Percentiles rank a stretch among this genome's conserved stretches.
phyloP scores from a whole-genome alignment of 2,329 filamentous ascomycete species.

The Emmonsia crescens region DNA sequence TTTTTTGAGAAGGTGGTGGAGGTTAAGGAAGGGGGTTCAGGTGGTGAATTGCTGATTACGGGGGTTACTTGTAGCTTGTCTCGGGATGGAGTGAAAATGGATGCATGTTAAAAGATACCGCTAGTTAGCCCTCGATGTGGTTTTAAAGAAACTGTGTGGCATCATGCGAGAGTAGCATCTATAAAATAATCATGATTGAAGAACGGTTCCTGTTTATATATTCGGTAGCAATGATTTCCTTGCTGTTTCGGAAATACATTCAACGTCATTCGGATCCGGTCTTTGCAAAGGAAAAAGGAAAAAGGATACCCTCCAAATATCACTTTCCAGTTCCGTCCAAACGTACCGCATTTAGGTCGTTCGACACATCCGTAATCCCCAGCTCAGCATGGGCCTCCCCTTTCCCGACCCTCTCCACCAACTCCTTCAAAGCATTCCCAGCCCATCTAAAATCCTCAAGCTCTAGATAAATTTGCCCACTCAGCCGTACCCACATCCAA shows the following conservation, averaged over 20 bases:
- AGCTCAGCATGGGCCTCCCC: slow-evolving; percentile 25
- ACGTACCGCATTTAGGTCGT: not conserved
- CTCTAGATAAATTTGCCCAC: slow-evolving; percentile 77
- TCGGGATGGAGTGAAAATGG: not conserved
- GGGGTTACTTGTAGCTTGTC: not conserved
- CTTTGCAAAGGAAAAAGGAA: too few species aligned
- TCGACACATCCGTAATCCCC: not conserved
- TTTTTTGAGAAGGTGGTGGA: slow-evolving; percentile 13
- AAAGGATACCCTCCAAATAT: too few species aligned
- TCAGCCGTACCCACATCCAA: slow-evolving; percentile 60
- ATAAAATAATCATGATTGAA: not conserved
- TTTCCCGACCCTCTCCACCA: slow-evolving; percentile 43
- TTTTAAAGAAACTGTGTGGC: not conserved
- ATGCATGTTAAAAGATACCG: not conserved
- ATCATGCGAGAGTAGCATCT: not conserved
- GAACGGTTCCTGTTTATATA: not conserved
- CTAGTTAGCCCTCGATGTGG: too few species aligned
- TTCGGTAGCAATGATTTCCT: not conserved
- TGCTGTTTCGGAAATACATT: not conserved
- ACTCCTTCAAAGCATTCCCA: slow-evolving; percentile 46
- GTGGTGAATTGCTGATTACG: too few species aligned
- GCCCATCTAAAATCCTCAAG: slow-evolving; percentile 65
- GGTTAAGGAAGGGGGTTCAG: not conserved
- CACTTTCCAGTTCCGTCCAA: not conserved
- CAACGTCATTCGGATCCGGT: not conserved